These are phyloP conservation scores for Lumnitzera littorea DNA, from an alignment of 345 rosid species.

Conservation along the genomic window DNA sequence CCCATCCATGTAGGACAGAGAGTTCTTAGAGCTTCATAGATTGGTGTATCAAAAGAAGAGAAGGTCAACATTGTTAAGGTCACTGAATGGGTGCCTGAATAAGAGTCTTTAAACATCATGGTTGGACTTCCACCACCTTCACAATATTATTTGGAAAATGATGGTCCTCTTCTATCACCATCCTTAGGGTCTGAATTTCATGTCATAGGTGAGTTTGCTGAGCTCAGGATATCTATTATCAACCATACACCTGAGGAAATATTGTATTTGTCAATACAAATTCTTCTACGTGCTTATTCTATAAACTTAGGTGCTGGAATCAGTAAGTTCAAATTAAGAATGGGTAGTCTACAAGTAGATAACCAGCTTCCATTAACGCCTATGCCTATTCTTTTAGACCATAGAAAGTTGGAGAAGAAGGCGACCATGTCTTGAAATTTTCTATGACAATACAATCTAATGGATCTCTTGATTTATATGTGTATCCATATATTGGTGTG, in stretches of 20 bases:
- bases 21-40: slow-evolving; percentile 65
- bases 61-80: slow-evolving; percentile 64
- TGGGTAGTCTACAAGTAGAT: slow-evolving; percentile 86
- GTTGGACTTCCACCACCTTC: slow-evolving; percentile 27
- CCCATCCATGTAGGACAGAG: slow-evolving; percentile 45
- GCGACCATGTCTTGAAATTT: slow-evolving; percentile 66
- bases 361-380: slow-evolving; percentile 93
- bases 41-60: slow-evolving; percentile 76
- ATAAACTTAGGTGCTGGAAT: slow-evolving; percentile 86
- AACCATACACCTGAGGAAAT: slow-evolving; percentile 98
- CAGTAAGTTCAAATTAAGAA: slow-evolving; percentile 80
- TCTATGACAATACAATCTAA: slow-evolving; percentile 76
- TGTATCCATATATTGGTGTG: slow-evolving; percentile 82
- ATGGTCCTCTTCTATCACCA: slow-evolving; percentile 29
- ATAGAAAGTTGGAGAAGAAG: slow-evolving; percentile 64
- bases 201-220: slow-evolving; percentile 76
- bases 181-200: slow-evolving; percentile 69
- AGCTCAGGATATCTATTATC: slow-evolving; percentile 81
- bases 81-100: slow-evolving; percentile 94
- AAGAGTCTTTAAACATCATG: slow-evolving; percentile 41
- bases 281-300: slow-evolving; percentile 77
- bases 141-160: slow-evolving; percentile 38
- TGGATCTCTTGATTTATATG: slow-evolving; percentile 71
- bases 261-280: slow-evolving; percentile 76
- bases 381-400: slow-evolving; percentile 97